phyloP scores from a whole-genome alignment of 306 rosid genomes.

The Echinosophora koreensis region DNA sequence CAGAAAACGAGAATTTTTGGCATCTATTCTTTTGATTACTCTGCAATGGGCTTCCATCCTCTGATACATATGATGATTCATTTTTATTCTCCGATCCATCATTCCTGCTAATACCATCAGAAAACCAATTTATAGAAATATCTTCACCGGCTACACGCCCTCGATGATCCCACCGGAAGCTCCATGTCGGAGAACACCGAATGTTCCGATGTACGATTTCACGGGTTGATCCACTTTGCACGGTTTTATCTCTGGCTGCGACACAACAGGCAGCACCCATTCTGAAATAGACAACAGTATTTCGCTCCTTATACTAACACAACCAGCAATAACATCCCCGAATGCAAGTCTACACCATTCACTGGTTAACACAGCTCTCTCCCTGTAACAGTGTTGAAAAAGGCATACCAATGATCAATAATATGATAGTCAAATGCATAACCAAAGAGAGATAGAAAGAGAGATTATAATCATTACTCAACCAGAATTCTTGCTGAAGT shows the following conservation, averaged over 20 bases:
- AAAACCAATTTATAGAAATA: slow-evolving; percentile 53
- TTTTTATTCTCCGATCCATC: slow-evolving; percentile 52
- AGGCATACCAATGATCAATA: slow-evolving; percentile 29
- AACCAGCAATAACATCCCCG: background rate
- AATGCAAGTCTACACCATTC: slow-evolving; percentile 26
- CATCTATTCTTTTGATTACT: slow-evolving; percentile 43
- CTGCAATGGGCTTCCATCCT: slow-evolving; percentile 55
- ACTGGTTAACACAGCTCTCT: slow-evolving; percentile 25
- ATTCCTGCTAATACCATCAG: slow-evolving; percentile 48
- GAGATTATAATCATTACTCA: background rate
- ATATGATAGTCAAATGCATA: slow-evolving; percentile 2
- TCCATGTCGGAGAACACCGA: slow-evolving; percentile 57
- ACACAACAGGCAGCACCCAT: slow-evolving; percentile 66
- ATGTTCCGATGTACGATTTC: slow-evolving; percentile 48
- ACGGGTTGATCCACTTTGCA: slow-evolving; percentile 48
- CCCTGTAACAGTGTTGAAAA: slow-evolving; percentile 35
- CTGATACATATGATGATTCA: slow-evolving; percentile 39
- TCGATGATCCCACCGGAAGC: slow-evolving; percentile 61
- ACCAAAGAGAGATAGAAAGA: too few species aligned
- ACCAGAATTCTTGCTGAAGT: background rate
- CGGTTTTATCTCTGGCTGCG: slow-evolving; percentile 52
- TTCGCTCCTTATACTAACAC: slow-evolving; percentile 39
- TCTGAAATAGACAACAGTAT: slow-evolving; percentile 31
- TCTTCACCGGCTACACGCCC: slow-evolving; percentile 64
- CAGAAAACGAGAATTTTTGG: slow-evolving; percentile 46